Evolutionary conservation across 1,284 basidiomycete genomes (phyloP), one percentile per base, ranked within the genome.

Genomic region (Ceratobasidium sp.): DNA sequence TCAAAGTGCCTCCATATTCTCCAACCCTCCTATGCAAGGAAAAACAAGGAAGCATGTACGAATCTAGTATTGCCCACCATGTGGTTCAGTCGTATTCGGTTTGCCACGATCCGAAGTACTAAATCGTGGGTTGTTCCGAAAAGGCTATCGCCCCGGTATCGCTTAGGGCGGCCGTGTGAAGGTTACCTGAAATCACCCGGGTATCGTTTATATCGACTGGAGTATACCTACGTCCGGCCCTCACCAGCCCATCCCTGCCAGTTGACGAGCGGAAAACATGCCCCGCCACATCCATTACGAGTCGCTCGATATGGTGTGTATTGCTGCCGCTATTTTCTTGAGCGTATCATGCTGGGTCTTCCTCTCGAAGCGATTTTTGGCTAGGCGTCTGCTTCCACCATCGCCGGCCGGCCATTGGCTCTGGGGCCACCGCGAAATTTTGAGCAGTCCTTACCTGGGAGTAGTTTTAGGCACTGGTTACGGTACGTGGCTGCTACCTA

Each of bases 401-500:
- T 71, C 69, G 7, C 69, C 69, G 18, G 18, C 54, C 33, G 35
- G 41, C 5, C 69, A 71, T 38, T 71, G 55, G 35, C 23, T 71
- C 10, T 71, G 55, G 55, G 69, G 69, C 1, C 60, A 71, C 55
- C 52, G 23, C 2, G 41, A 71, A 5, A 41, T 59, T n/a, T 3
- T 59, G 23, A 48, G 41, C 41, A 35, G 48, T 41, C 55, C 69
- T 12, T 48, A 71, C 27, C 46, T 59, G 33, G 23, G 7, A 3
- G 59, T 64, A 8, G 41, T 54, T 20, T 48, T 74, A 5, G 59
- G 23, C 8, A 64, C 41, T 1, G 60, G 46, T n/a, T 52, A 64
- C 33, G 65, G 65, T 50, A n/a, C 44, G 65, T 18, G 41, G 14
- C 5, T 44, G 10, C n/a, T 46, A 3, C 23, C 7, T 20, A 3